Evolutionary conservation across 2,329 filamentous ascomycete genomes (phyloP).

Genomic region (Phaeosphaeria sp.): DNA sequence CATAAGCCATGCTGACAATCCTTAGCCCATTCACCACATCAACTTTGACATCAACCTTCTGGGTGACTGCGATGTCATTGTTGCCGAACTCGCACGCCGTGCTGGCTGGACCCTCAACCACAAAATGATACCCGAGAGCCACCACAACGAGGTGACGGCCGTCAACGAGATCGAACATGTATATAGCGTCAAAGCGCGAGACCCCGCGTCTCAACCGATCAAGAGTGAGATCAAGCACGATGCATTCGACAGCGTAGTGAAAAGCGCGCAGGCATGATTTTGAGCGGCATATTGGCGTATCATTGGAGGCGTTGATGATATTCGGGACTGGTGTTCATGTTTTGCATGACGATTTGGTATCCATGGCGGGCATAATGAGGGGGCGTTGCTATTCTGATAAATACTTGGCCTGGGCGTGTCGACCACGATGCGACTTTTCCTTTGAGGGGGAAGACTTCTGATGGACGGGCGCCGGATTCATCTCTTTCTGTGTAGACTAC

Average conservation of each 20-base stretch:
- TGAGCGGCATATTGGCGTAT: slow-evolving; percentile 8
- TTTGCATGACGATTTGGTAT: neutral
- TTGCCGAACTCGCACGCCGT: slow-evolving; percentile 82
- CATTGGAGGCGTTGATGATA: slow-evolving; percentile 16
- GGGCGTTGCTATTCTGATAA: neutral
- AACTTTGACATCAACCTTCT: slow-evolving; percentile 96
- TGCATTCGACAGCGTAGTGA: slow-evolving; percentile 10
- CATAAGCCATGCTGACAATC: slow-evolving; percentile 7
- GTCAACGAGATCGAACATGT: slow-evolving; percentile 40
- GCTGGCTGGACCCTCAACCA: slow-evolving; percentile 82
- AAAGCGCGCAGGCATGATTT: slow-evolving; percentile 13
- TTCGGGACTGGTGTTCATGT: slow-evolving; percentile 13
- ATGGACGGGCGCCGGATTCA: neutral
- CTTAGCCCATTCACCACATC: slow-evolving; percentile 78
- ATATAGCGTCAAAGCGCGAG: slow-evolving; percentile 35
- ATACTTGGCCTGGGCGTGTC: neutral
- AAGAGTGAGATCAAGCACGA: slow-evolving; percentile 17
- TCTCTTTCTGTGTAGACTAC: neutral
- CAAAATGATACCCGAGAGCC: slow-evolving; percentile 78
- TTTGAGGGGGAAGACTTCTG: neutral
- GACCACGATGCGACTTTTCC: neutral
- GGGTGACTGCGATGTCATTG: slow-evolving; percentile 92
- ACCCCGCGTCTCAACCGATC: slow-evolving; percentile 19
- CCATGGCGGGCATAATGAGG: neutral
- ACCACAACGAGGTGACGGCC: slow-evolving; percentile 64